Evolutionary conservation across 371 early-diverging fungal genomes (phyloP).

Genomic region (Mortierella sp.): DNA sequence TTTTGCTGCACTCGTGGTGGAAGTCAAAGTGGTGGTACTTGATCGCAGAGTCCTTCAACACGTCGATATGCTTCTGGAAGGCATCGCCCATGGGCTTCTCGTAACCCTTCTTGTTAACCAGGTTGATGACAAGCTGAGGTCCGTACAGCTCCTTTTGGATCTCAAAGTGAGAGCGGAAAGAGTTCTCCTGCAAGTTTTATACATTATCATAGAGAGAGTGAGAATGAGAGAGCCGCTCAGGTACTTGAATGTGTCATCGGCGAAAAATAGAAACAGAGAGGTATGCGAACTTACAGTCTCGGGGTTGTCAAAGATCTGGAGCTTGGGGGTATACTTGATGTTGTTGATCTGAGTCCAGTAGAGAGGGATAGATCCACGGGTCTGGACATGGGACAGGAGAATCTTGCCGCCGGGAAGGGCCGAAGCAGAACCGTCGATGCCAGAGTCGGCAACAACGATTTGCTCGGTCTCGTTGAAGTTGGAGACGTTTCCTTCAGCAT

Average conservation of each 20-base stretch:
- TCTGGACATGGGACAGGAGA: conserved; percentile 85
- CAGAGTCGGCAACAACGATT: conserved; percentile 73
- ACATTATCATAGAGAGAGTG: neutral
- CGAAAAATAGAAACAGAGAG: neutral
- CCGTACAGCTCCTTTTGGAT: conserved; percentile 81
- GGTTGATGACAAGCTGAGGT: conserved; percentile 87
- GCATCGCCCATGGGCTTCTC: conserved; percentile 87
- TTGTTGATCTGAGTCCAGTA: conserved; percentile 97
- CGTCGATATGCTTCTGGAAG: conserved; percentile 75
- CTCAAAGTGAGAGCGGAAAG: conserved; percentile 82
- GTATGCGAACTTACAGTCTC: conserved; percentile 67
- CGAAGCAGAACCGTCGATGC: conserved; percentile 17
- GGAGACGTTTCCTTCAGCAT: conserved; percentile 94
- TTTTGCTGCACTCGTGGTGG: conserved; percentile 94
- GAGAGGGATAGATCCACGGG: conserved; percentile 98
- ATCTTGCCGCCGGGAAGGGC: conserved; percentile 3
- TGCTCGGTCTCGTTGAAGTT: conserved; percentile 99
- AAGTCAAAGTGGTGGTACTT: conserved; percentile 96
- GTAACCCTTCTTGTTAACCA: conserved; percentile 93
- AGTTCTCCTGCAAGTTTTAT: conserved; percentile 46
- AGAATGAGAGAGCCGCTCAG: conserved; percentile 3
- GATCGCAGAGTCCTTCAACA: conserved; percentile 67
- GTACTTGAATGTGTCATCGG: neutral
- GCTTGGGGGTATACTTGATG: conserved; percentile 92
- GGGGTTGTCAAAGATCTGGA: conserved; percentile 77